A percentile compares a stretch with the other conserved stretches of the same genome.
Conservation (phyloP, 768 basidiomycete genomes). For the Suillus placidus region DNA sequence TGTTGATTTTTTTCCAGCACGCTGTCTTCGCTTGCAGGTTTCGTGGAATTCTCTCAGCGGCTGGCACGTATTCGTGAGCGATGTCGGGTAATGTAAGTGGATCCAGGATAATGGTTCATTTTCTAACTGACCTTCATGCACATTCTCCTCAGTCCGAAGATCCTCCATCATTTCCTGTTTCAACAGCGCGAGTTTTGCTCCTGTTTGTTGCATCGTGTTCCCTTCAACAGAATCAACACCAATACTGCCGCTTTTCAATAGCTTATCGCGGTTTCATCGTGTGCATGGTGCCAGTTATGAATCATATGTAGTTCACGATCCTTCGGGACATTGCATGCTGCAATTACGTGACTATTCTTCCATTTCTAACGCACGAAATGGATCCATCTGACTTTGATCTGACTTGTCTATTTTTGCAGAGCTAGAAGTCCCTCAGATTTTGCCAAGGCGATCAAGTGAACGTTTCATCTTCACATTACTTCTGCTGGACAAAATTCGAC, state of each 20-base stretch:
- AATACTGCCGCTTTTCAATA: neutral
- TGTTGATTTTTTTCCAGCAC: neutral
- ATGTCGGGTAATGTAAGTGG: neutral
- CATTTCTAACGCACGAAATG: neutral
- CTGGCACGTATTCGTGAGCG: neutral
- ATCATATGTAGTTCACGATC: neutral
- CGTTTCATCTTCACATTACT: neutral
- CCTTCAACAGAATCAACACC: neutral
- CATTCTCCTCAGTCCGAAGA: neutral
- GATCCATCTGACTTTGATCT: neutral
- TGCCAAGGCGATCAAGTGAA: neutral
- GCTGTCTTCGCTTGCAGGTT: neutral
- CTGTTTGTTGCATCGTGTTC: neutral
- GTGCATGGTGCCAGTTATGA: neutral
- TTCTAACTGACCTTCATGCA: neutral
- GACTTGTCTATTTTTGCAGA: neutral
- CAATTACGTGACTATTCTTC: neutral
- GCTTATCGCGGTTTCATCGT: neutral
- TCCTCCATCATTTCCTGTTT: neutral
- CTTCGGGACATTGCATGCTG: neutral
- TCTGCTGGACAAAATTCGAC: neutral
- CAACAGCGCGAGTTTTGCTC: neutral
- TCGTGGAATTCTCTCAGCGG: neutral
- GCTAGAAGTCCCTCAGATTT: neutral
- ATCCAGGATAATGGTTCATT: neutral